These are phyloP conservation scores for Seiridium unicorne DNA, from an alignment of 2,329 filamentous ascomycete species.

Conservation along the genomic window DNA sequence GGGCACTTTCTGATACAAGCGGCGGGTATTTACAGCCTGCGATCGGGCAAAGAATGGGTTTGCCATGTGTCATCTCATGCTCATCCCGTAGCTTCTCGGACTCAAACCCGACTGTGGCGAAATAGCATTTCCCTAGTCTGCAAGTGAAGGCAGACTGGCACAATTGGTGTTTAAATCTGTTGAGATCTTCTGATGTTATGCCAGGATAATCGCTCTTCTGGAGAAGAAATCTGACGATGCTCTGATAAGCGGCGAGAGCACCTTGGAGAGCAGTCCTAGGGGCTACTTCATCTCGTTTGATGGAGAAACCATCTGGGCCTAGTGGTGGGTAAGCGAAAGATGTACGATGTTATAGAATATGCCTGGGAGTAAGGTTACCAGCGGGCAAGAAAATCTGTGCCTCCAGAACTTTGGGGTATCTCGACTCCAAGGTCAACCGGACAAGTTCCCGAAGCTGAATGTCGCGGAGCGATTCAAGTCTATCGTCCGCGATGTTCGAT, in stretches of 20 bases:
- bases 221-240: constrained; percentile 7
- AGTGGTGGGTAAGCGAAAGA: background rate
- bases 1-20: background rate
- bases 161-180: constrained; percentile 14
- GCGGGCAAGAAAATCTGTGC: background rate
- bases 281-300: background rate
- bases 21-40: constrained; percentile 12
- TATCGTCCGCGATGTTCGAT: background rate
- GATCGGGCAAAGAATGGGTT: background rate
- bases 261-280: background rate
- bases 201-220: constrained; percentile 2
- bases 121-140: constrained; percentile 15
- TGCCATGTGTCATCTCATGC: constrained; percentile 15
- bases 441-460: background rate
- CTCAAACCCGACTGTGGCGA: constrained; percentile 16
- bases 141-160: constrained; percentile 12
- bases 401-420: background rate
- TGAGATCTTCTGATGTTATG: constrained; percentile 8
- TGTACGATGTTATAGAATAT: too few relatives aligned
- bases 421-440: background rate
- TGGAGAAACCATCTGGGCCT: background rate
- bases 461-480: background rate
- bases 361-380: background rate
- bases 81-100: constrained; percentile 1
- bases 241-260: constrained; percentile 10